These are phyloP conservation scores for Aspergillus affinis DNA, from an alignment of 495 filamentous ascomycete genomes.

Conservation along the genomic window DNA sequence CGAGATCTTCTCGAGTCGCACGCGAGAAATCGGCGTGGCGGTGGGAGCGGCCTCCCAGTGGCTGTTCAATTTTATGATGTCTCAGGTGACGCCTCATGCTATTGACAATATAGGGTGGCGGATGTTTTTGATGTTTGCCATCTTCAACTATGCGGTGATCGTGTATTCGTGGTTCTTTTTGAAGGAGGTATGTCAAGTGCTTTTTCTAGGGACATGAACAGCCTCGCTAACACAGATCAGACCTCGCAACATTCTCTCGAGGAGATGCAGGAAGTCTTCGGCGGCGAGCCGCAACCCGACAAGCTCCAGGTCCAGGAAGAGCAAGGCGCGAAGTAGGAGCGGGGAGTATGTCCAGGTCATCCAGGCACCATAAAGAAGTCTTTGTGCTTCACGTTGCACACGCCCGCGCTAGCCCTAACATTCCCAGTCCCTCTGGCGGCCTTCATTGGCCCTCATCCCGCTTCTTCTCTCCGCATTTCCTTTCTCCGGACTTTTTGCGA, in stretches of 20 bases:
- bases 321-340: conserved; percentile 12
- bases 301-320: conserved; percentile 1
- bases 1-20: conserved; percentile 54
- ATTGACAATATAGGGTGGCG: conserved; percentile 51
- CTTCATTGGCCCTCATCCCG: not conserved
- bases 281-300: conserved; percentile 14
- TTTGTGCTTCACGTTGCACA: not conserved
- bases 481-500: not conserved
- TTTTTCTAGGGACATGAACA: not conserved
- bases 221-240: conserved; percentile 7
- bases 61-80: conserved; percentile 58
- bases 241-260: conserved; percentile 36
- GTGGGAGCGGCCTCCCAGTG: conserved; percentile 52
- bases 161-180: conserved; percentile 48
- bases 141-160: conserved; percentile 48
- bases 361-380: not conserved
- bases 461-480: not conserved
- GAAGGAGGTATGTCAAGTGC: conserved; percentile 36
- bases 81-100: conserved; percentile 51
- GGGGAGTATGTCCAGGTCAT: not conserved
- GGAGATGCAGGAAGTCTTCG: conserved; percentile 40
- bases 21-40: conserved; percentile 47
- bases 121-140: conserved; percentile 57
- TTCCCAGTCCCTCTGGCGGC: no score
- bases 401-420: not conserved